phyloP scores from a whole-genome alignment of 2,329 filamentous ascomycete genomes.

The Coleophoma eucalyptorum region DNA sequence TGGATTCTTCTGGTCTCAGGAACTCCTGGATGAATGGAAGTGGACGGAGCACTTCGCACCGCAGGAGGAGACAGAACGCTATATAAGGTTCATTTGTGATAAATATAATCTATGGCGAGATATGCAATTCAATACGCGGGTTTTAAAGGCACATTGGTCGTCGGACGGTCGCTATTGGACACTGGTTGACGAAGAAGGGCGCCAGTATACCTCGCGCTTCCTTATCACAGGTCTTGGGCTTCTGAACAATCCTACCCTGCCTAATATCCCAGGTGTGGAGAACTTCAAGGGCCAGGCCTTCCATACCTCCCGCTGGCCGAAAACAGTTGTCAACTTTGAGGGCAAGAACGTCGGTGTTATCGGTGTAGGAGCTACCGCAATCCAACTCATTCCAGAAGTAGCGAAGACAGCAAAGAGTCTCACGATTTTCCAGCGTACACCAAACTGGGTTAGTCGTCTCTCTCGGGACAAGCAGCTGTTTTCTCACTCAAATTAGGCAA shows the following conservation, averaged over 20 bases:
- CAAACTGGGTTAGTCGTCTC: conserved; percentile 36
- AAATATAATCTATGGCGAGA: conserved; percentile 37
- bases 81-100: conserved; percentile 41
- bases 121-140: conserved; percentile 34
- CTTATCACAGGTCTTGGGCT: conserved; percentile 6
- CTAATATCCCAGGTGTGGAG: conserved; percentile 5
- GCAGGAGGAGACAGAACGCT: conserved; percentile 34
- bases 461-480: too few relatives aligned
- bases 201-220: conserved; percentile 4
- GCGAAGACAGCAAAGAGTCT: conserved; percentile 30
- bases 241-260: conserved; percentile 3
- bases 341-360: conserved; percentile 12
- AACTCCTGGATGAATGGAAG: conserved; percentile 37
- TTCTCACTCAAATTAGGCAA: too few relatives aligned
- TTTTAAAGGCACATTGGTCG: conserved; percentile 33
- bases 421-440: conserved; percentile 51
- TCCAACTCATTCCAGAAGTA: conserved; percentile 15
- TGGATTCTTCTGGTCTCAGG: conserved; percentile 25
- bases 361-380: conserved; percentile 19
- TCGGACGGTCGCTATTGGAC: conserved; percentile 33
- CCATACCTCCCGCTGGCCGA: conserved; percentile 6
- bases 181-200: conserved; percentile 23
- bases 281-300: conserved; percentile 5
- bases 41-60: conserved; percentile 36
- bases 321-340: conserved; percentile 8